Evolutionary conservation across 139 green algal genomes (phyloP), one percentile per base, ranked within the genome.

Genomic region (Micromonas commoda): DNA sequence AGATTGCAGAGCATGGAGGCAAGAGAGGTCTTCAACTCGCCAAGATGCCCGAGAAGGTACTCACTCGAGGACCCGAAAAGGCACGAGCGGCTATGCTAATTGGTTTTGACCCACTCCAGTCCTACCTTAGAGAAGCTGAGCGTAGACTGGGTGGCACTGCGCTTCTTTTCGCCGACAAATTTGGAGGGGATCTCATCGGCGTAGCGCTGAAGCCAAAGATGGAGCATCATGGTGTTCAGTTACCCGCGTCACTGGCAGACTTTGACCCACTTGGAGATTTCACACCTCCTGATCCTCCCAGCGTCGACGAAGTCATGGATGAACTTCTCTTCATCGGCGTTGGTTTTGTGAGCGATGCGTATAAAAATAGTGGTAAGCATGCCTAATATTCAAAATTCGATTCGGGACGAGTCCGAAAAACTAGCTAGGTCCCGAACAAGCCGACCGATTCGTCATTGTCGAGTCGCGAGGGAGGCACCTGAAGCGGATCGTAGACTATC

Each of bases 21-120:
- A 38, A 63, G 20, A 57, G 33, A 63, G 33, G 37, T 39, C 52
- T 75, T 28, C 32, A 71, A 37, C 68, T 75, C 20, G 38, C 68
- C 20, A 75, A 61, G 24, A 32, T 75, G 21, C 68, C 68, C 19
- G 23, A 32, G 37, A 60, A 61, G 1, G 34, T 75, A 13, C 1
- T 75, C 5, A 2, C n/a, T 39, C 31, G 23, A 0, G 68, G 68
- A 23, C 68, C 68, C n/a, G 68, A 75, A 16, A 75, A 75, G 37
- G 68, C 68, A 33, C 34, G 68, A 16, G 68, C 52, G 38, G 68
- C 68, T 21, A 61, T 75, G 68, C 29, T 75, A 39, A 32, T 75
- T 33, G 68, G 68, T 33, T 75, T 75, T 32, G 68, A 75, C 61
- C 37, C 68, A 35, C 52, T 63, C 19, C 19, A 32, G 23, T 60